phyloP scores from a whole-genome alignment of 176 grass and related monocot genomes.

The Musa schizocarpa region DNA sequence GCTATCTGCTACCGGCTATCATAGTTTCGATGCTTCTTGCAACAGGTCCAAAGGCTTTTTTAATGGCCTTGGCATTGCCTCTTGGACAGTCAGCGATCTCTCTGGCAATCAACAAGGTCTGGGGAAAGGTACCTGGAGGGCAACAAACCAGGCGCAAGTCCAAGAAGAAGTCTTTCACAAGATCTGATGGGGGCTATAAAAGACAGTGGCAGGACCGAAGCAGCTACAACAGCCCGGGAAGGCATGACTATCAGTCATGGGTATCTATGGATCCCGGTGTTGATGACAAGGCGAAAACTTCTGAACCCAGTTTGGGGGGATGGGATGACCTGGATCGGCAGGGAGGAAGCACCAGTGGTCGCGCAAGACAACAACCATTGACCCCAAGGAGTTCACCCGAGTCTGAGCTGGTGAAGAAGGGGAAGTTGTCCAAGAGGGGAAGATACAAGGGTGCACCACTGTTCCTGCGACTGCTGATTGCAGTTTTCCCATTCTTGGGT shows the following conservation, averaged over 20 bases:
- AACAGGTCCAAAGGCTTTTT: conserved; percentile 59
- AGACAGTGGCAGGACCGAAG: conserved; percentile 18
- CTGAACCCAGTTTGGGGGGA: conserved; percentile 47
- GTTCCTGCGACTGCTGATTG: conserved; percentile 59
- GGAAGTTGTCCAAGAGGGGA: conserved; percentile 32
- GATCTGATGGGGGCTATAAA: conserved; percentile 11
- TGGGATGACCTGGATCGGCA: conserved; percentile 63
- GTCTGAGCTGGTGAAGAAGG: conserved; percentile 8
- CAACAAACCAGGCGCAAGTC: conserved; percentile 9
- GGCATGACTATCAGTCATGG: conserved; percentile 36
- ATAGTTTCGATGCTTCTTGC: conserved; percentile 50
- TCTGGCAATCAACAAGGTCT: conserved; percentile 33
- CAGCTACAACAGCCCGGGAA: conserved; percentile 7
- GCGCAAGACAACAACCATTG: not conserved
- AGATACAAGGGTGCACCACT: conserved; percentile 56
- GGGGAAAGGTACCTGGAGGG: conserved; percentile 25
- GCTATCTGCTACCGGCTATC: conserved; percentile 52
- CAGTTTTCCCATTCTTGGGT: conserved; percentile 77
- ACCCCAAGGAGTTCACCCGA: not conserved
- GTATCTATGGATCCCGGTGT: conserved; percentile 10
- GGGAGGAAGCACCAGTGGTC: conserved; percentile 2
- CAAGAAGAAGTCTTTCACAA: conserved; percentile 21
- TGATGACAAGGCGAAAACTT: conserved; percentile 2
- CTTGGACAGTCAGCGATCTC: conserved; percentile 64
- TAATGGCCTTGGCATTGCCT: conserved; percentile 71